A percentile compares a stretch with the other conserved stretches of the same genome.
phyloP scores from a whole-genome alignment of 192 early-diverging fungal species.

The Backusella australiensis region DNA sequence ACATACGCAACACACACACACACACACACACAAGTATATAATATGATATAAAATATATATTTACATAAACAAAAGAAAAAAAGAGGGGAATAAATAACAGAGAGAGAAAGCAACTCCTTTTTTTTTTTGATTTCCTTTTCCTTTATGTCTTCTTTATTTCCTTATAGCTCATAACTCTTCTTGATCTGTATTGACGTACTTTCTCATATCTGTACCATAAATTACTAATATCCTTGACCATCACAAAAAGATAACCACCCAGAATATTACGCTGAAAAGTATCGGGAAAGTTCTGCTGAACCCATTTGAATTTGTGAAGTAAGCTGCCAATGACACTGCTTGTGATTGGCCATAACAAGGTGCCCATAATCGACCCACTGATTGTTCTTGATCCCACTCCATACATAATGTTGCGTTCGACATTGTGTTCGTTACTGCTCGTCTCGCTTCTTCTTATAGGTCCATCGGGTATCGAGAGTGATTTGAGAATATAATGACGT shows the following conservation, averaged over 20 bases:
- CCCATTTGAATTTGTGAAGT: conserved; percentile 14
- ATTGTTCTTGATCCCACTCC: conserved; percentile 52
- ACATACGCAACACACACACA: neutral
- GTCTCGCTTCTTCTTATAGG: neutral
- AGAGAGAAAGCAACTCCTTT: neutral
- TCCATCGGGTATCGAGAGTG: conserved; percentile 2
- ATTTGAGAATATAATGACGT: conserved; percentile 11
- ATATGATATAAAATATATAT: neutral
- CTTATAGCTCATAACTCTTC: conserved; percentile 10
- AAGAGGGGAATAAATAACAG: neutral
- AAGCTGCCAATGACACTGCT: conserved; percentile 58
- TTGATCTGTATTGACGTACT: conserved; percentile 11
- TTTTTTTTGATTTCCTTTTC: neutral
- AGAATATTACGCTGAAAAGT: conserved; percentile 32
- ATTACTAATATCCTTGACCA: conserved; percentile 54
- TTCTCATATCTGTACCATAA: conserved; percentile 55
- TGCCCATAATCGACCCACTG: conserved; percentile 61
- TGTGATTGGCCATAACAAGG: conserved; percentile 63
- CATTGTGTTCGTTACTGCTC: neutral
- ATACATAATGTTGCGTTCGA: conserved; percentile 50
- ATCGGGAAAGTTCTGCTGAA: conserved; percentile 23
- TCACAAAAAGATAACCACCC: conserved; percentile 32
- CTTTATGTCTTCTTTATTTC: neutral
- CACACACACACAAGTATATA: neutral
- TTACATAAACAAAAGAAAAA: neutral